Percentiles rank a stretch among this genome's conserved stretches.
Evolutionary conservation across 2,329 filamentous ascomycete genomes (phyloP).

Genomic region (Ophiostoma sp.): DNA sequence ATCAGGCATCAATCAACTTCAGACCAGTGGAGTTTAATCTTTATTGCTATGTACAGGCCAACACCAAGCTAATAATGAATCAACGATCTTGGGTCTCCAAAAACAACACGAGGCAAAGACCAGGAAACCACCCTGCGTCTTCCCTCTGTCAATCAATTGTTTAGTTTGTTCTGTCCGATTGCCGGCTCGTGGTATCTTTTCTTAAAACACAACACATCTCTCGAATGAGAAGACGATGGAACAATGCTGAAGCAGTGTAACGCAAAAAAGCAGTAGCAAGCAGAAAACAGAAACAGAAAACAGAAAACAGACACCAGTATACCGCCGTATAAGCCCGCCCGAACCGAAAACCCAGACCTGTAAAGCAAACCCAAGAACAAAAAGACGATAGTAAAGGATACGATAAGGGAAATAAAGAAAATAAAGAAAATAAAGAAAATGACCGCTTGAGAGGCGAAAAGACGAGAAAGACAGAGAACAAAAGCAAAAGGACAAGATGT

Average conservation of each 20-base stretch:
- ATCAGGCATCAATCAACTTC: no score
- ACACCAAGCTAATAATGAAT: neutral
- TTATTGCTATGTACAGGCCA: slow-evolving; percentile 11
- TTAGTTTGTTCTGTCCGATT: slow-evolving; percentile 14
- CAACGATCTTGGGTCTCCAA: slow-evolving; percentile 2
- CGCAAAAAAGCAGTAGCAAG: neutral
- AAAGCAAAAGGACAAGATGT: neutral
- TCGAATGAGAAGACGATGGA: neutral
- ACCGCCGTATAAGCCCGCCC: slow-evolving; percentile 3
- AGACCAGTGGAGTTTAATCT: neutral
- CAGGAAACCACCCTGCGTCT: neutral
- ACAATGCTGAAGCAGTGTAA: neutral
- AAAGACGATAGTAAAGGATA: neutral
- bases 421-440: neutral
- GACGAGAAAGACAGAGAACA: neutral
- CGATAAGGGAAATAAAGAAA: neutral
- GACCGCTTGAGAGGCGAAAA: neutral
- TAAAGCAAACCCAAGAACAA: slow-evolving; percentile 6
- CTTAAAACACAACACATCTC: slow-evolving; percentile 13
- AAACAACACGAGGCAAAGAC: slow-evolving; percentile 3
- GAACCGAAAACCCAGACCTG: slow-evolving; percentile 8
- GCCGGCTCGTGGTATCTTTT: slow-evolving; percentile 16
- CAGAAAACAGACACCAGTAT: neutral
- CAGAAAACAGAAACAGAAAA: neutral
- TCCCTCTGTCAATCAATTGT: slow-evolving; percentile 14